Evolutionary conservation across 176 grass and related monocot species (phyloP).

Genomic region (Dactylis glomerata): DNA sequence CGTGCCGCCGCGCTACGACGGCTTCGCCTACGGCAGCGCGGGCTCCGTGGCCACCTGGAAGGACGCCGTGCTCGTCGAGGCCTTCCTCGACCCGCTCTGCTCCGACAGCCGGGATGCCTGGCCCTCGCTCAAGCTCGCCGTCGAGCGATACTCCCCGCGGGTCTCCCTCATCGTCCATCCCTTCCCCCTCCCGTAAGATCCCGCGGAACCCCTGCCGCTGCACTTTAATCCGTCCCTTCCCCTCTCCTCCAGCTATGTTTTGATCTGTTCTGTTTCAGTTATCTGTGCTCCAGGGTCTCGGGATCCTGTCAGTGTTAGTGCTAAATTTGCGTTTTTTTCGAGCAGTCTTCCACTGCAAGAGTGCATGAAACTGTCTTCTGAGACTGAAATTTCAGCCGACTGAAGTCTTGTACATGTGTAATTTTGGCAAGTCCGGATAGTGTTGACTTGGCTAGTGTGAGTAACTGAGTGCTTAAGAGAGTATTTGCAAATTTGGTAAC

Average conservation of each 20-base stretch:
- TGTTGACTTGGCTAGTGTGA: background rate
- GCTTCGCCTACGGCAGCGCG: conserved; percentile 57
- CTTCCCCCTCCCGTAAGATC: conserved; percentile 85
- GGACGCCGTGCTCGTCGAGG: conserved; percentile 75
- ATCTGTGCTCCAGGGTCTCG: background rate
- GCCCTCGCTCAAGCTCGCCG: conserved; percentile 53
- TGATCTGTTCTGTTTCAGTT: background rate
- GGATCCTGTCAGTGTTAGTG: background rate
- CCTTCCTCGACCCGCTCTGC: conserved; percentile 92
- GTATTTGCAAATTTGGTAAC: background rate
- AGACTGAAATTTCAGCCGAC: background rate
- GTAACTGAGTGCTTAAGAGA: background rate
- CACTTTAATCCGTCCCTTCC: background rate
- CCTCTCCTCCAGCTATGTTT: background rate
- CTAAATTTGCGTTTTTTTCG: background rate
- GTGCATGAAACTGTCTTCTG: background rate
- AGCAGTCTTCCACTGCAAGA: background rate
- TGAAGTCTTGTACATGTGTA: background rate
- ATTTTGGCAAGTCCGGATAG: background rate
- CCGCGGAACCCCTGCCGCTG: background rate
- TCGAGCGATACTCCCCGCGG: conserved; percentile 52
- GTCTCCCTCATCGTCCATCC: conserved; percentile 86
- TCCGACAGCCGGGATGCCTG: conserved; percentile 81
- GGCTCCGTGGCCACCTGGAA: conserved; percentile 33
- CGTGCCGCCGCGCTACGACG: conserved; percentile 62